Conservation (phyloP, 805 yeast species). For the Suhomyces tanzawaensis region DNA sequence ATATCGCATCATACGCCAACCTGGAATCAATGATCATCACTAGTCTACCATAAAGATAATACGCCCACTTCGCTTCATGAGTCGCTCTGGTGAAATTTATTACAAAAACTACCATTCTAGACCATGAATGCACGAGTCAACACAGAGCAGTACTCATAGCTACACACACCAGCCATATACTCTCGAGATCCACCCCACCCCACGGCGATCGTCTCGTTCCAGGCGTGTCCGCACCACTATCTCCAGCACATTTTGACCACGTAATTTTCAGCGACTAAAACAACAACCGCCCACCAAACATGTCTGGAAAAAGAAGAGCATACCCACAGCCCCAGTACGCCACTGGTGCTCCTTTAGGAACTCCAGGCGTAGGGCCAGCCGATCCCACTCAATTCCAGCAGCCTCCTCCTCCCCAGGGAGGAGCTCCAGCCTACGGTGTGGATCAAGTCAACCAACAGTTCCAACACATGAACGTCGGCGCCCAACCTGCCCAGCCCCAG, state of each 20-base stretch:
- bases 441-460: conserved; percentile 35
- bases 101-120: too few relatives aligned
- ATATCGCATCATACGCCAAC: too few relatives aligned
- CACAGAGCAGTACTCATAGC: too few relatives aligned
- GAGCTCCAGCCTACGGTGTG: conserved; percentile 23
- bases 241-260: conserved; percentile 3
- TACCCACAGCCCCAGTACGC: conserved; percentile 48
- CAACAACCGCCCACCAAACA: conserved; percentile 9
- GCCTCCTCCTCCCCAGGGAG: conserved; percentile 11
- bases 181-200: too few relatives aligned
- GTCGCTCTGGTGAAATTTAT: too few relatives aligned
- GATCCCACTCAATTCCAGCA: conserved; percentile 9
- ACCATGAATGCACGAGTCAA: too few relatives aligned
- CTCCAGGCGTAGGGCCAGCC: conserved; percentile 9
- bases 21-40: too few relatives aligned
- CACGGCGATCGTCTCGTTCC: too few relatives aligned
- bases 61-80: too few relatives aligned
- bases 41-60: too few relatives aligned
- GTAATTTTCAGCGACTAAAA: conserved; percentile 4
- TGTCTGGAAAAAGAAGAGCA: conserved; percentile 47
- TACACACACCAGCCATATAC: too few relatives aligned
- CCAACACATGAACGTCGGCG: conserved; percentile 31
- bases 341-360: conserved; percentile 19
- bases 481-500: conserved; percentile 11
- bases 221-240: background rate